Conservation (phyloP, 2,329 filamentous ascomycete species). For the Botrytis hyacinthi region DNA sequence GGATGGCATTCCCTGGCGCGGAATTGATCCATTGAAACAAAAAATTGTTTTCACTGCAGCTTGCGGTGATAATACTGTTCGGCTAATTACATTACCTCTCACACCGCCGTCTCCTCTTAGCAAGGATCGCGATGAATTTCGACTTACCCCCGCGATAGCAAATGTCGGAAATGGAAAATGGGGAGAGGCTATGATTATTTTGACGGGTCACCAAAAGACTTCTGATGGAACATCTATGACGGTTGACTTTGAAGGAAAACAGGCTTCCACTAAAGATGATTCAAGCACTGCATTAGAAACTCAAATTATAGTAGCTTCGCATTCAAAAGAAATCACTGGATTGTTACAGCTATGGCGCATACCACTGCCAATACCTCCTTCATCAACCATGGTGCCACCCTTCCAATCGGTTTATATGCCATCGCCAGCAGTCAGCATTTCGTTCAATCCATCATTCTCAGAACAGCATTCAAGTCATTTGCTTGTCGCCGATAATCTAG, state of each 20-base stretch:
- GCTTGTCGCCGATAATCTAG: constrained; percentile 53
- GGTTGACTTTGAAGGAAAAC: constrained; percentile 41
- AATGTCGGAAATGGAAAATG: constrained; percentile 60
- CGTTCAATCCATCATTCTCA: constrained; percentile 55
- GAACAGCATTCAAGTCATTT: constrained; percentile 52
- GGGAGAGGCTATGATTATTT: constrained; percentile 57
- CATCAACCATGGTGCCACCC: constrained; percentile 43
- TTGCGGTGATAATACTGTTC: constrained; percentile 56
- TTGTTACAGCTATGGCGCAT: constrained; percentile 59
- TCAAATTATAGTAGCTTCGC: constrained; percentile 57
- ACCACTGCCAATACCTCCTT: constrained; percentile 41
- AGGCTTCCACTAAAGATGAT: constrained; percentile 31
- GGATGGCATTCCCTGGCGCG: constrained; percentile 49
- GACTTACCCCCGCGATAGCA: constrained; percentile 50
- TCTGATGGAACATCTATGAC: constrained; percentile 57
- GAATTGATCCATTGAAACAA: constrained; percentile 50
- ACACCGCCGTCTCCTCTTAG: constrained; percentile 60
- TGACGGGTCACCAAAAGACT: constrained; percentile 53
- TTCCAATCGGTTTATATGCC: constrained; percentile 62
- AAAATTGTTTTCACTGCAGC: constrained; percentile 61
- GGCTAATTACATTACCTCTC: constrained; percentile 57
- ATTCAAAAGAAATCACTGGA: constrained; percentile 59
- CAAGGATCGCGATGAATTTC: constrained; percentile 55
- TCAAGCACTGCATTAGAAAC: constrained; percentile 35
- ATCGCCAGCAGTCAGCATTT: constrained; percentile 52